phyloP scores from a whole-genome alignment of 352 stramenopile genomes.

The Pythium dissimile region DNA sequence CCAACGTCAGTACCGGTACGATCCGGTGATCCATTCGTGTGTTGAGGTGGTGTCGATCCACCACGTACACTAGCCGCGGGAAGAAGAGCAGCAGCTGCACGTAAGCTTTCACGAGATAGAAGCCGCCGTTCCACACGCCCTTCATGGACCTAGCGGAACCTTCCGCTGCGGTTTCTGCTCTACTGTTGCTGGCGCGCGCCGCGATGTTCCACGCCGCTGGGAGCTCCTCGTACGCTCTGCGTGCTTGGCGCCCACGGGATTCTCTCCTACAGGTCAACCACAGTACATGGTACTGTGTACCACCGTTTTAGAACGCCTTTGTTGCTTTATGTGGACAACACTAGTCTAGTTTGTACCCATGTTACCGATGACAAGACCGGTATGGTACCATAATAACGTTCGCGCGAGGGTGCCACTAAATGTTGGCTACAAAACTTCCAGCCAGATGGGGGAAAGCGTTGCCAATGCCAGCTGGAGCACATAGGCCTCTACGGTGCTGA shows the following conservation, averaged over 20 bases:
- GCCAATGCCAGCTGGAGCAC: neutral
- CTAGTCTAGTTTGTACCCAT: neutral
- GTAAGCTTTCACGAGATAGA: constrained; percentile 63
- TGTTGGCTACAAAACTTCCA: no score
- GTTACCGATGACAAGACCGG: neutral
- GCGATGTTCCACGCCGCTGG: neutral
- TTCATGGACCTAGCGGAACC: constrained; percentile 20
- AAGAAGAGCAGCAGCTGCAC: constrained; percentile 60
- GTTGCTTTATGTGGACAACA: neutral
- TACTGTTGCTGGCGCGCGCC: neutral
- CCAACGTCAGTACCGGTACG: no score
- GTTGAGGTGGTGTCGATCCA: neutral
- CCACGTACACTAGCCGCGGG: constrained; percentile 58
- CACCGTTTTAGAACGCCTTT: neutral
- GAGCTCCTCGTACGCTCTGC: no score
- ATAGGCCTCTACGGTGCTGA: neutral
- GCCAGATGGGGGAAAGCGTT: neutral
- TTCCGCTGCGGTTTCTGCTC: constrained; percentile 6
- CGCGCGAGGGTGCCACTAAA: no score
- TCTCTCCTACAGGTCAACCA: constrained; percentile 15
- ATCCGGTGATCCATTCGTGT: no score
- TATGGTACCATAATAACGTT: no score
- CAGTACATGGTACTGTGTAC: constrained; percentile 1
- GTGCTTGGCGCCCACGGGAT: constrained; percentile 15
- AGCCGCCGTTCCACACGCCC: constrained; percentile 24